A percentile compares a stretch with the other conserved stretches of the same genome.
Evolutionary conservation across 441 rosid genomes (phyloP).

Genomic region (Populus trichocarpa): DNA sequence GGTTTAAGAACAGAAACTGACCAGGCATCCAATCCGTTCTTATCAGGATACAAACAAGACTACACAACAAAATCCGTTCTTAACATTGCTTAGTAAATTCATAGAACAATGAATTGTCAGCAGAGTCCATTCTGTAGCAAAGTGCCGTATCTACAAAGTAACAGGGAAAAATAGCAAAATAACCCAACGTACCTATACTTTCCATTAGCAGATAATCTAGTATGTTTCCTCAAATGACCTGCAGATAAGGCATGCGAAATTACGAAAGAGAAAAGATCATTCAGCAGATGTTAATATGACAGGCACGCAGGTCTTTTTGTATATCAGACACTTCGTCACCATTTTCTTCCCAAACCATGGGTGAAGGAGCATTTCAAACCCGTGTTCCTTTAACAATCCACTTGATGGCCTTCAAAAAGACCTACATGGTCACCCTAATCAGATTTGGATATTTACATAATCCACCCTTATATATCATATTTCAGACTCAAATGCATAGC

Average conservation of each 20-base stretch:
- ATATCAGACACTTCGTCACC: not conserved
- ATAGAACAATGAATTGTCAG: not conserved
- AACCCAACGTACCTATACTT: slow-evolving; percentile 39
- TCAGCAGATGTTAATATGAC: slow-evolving; percentile 19
- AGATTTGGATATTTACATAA: not conserved
- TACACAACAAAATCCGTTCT: not conserved
- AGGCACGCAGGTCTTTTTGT: slow-evolving; percentile 17
- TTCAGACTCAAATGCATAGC: slow-evolving; percentile 4
- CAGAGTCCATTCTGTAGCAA: slow-evolving; percentile 5
- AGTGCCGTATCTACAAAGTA: slow-evolving; percentile 9
- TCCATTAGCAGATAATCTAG: slow-evolving; percentile 44
- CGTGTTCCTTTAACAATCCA: not conserved
- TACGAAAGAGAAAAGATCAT: slow-evolving; percentile 18
- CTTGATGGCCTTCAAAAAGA: not conserved
- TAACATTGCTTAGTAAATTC: not conserved
- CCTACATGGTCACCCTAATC: not conserved
- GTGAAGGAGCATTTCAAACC: not conserved
- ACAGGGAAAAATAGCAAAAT: slow-evolving; percentile 5
- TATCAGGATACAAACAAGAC: not conserved
- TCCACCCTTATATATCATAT: not conserved
- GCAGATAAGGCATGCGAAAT: slow-evolving; percentile 44
- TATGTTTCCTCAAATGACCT: slow-evolving; percentile 38
- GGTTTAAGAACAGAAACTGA: not conserved
- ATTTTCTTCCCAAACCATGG: not conserved
- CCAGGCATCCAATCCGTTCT: not conserved